Base-by-base conservation (phyloP, 2,329 filamentous ascomycete species). In the Thermoascus crustaceus region DNA sequence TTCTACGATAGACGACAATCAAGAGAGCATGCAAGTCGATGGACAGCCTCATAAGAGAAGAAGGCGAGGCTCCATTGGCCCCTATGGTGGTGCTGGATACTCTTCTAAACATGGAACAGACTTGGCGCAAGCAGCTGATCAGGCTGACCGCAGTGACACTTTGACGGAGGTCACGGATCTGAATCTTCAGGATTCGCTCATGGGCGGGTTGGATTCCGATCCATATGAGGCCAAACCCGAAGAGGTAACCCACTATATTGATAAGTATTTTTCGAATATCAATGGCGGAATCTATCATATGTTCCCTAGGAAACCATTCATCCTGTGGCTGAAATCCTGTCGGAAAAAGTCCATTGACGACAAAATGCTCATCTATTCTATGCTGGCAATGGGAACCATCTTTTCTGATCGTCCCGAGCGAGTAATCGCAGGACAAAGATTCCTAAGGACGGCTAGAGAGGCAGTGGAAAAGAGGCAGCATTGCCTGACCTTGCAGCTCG, bases 401-500 rank as follows among this genome's bases (percentile, higher is more conserved):
- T 80, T 78, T 44, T 71, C 72, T 2, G 46, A 57, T 4, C 63
- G 67, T 20, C 49, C 57, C 1, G 68, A 72, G 17, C 60, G 65
- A 39, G 55, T 64, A 18, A 50, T 49, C 13, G 57, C 68, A 4
- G 65, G 72, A 11, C 64, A 62, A 39, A 55, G 62, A 13, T 78
- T 72, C 47, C 65, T 67, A 7, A 59, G 64, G 23, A 72, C 80
- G 32, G 76, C 78, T 3, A 66, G 72, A 31, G 75, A 75, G 48
- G 78, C 76, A 2, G 64, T 71, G 27, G 64, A 72, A 26, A 63
- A 64, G 34, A 64, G 64, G 20, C 65, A 69, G 40, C 69, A 73
- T 13, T 63, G 53, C 5, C 69, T 76, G 39, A 74, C 65, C 37
- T 57, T 86, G 32, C 77, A 84, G 45, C 61, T 85, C 29, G 75